Conservation (phyloP, 1,284 basidiomycete genomes). For the Microbotryum violaceum region DNA sequence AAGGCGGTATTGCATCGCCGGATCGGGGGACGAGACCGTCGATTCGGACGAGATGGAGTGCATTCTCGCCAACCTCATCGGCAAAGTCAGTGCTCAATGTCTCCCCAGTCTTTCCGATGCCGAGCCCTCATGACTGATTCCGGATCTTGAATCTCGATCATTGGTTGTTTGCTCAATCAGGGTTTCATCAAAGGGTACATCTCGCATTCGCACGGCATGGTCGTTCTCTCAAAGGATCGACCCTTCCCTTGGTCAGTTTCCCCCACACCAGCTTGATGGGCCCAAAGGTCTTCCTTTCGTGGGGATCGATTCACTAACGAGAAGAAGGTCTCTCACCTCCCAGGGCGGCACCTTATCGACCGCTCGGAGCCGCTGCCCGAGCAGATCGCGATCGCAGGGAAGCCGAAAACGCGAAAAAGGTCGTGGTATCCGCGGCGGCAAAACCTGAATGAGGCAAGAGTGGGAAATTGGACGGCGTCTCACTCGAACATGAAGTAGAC, state of each 20-base stretch:
- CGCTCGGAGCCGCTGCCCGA: background rate
- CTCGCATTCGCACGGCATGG: conserved; percentile 85
- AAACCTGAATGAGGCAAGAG: too few relatives aligned
- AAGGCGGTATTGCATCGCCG: conserved; percentile 42
- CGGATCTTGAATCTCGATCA: background rate
- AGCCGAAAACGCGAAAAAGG: background rate
- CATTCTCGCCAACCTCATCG: conserved; percentile 86
- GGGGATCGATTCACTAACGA: background rate
- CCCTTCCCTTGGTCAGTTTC: conserved; percentile 59
- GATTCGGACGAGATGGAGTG: conserved; percentile 80
- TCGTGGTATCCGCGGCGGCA: too few relatives aligned
- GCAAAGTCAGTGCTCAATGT: conserved; percentile 48
- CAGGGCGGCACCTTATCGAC: conserved; percentile 12
- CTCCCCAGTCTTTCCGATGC: background rate
- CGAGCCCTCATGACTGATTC: too few relatives aligned
- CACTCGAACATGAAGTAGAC: too few relatives aligned
- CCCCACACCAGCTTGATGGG: background rate
- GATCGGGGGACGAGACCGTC: conserved; percentile 37
- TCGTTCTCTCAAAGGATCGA: conserved; percentile 73
- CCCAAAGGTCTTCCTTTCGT: background rate
- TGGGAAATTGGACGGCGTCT: too few relatives aligned
- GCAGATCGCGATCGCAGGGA: background rate
- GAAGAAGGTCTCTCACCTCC: background rate
- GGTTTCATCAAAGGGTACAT: conserved; percentile 92
- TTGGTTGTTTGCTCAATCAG: conserved; percentile 29